Conservation (phyloP, 1,139 yeast genomes). For the Candida sp. region DNA sequence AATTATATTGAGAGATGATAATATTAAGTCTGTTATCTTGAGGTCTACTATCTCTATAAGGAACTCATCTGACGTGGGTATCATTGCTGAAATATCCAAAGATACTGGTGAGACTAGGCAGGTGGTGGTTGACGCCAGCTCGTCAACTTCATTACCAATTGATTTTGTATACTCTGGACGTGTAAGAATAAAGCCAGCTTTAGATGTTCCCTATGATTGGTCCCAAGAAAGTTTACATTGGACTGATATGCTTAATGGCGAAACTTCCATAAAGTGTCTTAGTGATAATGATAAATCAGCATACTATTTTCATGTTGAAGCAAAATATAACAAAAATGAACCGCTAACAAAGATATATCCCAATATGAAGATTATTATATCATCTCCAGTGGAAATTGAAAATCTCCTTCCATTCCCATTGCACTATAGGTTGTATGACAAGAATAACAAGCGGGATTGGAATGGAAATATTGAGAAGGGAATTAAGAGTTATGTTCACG, state of each 20-base stretch:
- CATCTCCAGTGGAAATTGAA: constrained; percentile 86
- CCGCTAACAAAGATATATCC: constrained; percentile 80
- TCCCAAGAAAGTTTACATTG: constrained; percentile 60
- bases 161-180: constrained; percentile 58
- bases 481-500: constrained; percentile 69
- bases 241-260: constrained; percentile 55
- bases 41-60: constrained; percentile 71
- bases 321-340: constrained; percentile 57
- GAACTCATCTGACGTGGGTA: constrained; percentile 67
- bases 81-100: constrained; percentile 37
- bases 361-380: constrained; percentile 71
- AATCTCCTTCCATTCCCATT: constrained; percentile 84
- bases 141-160: constrained; percentile 67
- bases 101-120: constrained; percentile 15
- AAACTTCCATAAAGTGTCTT: constrained; percentile 59
- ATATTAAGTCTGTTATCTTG: constrained; percentile 71
- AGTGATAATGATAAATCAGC: constrained; percentile 40
- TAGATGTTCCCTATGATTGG: constrained; percentile 61
- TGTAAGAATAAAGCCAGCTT: constrained; percentile 59
- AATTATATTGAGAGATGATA: constrained; percentile 65
- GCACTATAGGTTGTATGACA: constrained; percentile 73
- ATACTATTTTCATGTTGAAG: constrained; percentile 74
- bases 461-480: constrained; percentile 62
- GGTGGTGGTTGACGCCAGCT: constrained; percentile 48
- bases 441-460: constrained; percentile 71